Base-by-base conservation (phyloP, 768 basidiomycete genomes). In the Cyathus striatus region DNA sequence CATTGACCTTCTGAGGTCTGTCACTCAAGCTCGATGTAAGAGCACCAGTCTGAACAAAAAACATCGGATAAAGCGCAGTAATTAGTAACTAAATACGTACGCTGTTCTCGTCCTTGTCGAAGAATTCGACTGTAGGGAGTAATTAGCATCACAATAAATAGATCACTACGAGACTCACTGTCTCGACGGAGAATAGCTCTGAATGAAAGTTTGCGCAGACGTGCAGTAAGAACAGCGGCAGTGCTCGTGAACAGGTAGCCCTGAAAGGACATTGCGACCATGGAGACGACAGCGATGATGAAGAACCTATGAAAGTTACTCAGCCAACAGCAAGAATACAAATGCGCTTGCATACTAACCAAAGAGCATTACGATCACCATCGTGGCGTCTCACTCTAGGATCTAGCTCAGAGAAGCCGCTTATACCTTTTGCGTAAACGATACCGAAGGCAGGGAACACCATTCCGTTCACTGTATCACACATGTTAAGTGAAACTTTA, bases 1-100 rank as follows among this genome's bases (percentile, higher is more conserved):
- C 91, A 43, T 83, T 83, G 49, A 96, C 76, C 57, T 94, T 94
- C 53, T 93, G 88, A 2, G 94, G 85, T 55, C 88, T 84, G 44
- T 94, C 90, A 43, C 87, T 83, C 35, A 98, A 66, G 42, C 69
- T 70, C 1, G 87, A 76, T 2, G 90, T 94, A 42, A 97, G 69
- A 34, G 77, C 72, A 44, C 95, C 95, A 7, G 90, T 86, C 77
- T 84, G 17, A 23, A 12, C 54, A 40, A 13, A 13, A 40, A 59
- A 41, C 49, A 38, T 24, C 4, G 18, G 20, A 22, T 10, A 43
- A 43, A 20, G 9, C 2, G 16, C n/a, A 5, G 16, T 14, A 32
- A 20, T 40, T 23, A n/a, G 6, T n/a, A 17, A 45, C 1, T 12
- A 6, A 17, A n/a, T 13, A 64, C 78, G 52, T 60, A 82, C 82